phyloP scores from a whole-genome alignment of 306 rosid species.

The Myrica gale region DNA sequence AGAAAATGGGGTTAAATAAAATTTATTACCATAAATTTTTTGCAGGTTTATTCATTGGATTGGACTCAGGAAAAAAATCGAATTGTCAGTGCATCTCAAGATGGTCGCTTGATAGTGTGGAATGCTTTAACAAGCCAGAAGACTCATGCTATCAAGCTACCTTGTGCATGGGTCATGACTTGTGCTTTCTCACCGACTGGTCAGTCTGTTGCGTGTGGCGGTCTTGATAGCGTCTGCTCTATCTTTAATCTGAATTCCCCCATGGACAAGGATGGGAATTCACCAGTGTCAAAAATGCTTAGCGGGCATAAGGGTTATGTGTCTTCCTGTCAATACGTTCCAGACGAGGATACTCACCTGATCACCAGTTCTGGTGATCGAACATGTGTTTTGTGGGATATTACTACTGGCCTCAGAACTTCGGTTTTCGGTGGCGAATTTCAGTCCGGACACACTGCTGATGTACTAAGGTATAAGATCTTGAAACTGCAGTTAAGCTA shows the following conservation, averaged over 20 bases:
- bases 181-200: conserved; percentile 95
- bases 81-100: conserved; percentile 98
- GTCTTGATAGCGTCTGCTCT: conserved; percentile 96
- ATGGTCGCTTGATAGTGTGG: conserved; percentile 92
- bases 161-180: conserved; percentile 99
- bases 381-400: conserved; percentile 94
- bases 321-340: conserved; percentile 92
- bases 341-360: conserved; percentile 85
- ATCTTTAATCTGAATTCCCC: conserved; percentile 89
- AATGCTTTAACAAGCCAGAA: conserved; percentile 97
- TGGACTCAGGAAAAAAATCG: conserved; percentile 89
- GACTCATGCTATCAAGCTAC: conserved; percentile 85
- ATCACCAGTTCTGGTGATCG: conserved; percentile 94
- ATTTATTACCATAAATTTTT: conserved; percentile 12
- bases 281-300: conserved; percentile 67
- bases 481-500: conserved; percentile 6
- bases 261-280: conserved; percentile 69
- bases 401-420: conserved; percentile 87
- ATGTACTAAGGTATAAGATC: conserved; percentile 73
- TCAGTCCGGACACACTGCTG: conserved; percentile 96
- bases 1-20: conserved; percentile 5
- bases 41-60: conserved; percentile 93
- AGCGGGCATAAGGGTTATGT: conserved; percentile 95
- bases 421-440: conserved; percentile 98
- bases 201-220: conserved; percentile 93